phyloP scores from a whole-genome alignment of 352 stramenopile species.

The Globisporangium canariense region DNA sequence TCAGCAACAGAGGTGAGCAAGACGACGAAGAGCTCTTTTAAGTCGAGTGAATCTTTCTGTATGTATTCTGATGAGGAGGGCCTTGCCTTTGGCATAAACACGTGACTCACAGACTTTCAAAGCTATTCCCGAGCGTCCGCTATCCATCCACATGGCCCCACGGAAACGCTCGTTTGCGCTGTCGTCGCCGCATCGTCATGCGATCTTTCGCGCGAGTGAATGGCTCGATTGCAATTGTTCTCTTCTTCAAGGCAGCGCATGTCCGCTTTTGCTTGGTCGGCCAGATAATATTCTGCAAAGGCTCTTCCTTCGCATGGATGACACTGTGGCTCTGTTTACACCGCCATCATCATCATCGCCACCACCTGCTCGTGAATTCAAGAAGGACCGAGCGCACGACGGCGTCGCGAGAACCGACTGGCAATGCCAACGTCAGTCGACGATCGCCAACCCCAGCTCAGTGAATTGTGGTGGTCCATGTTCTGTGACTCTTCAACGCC shows the following conservation, averaged over 20 bases:
- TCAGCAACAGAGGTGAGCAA: too few species aligned
- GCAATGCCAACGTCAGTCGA: neutral
- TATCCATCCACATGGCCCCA: neutral
- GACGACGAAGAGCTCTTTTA: too few species aligned
- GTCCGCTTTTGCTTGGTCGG: too few species aligned
- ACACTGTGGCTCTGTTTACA: neutral
- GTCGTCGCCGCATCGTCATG: neutral
- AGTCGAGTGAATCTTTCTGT: too few species aligned
- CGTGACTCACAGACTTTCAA: neutral
- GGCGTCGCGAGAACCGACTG: slow-evolving; percentile 5
- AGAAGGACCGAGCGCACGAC: neutral
- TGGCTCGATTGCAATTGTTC: neutral
- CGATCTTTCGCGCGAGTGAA: neutral
- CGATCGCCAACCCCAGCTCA: neutral
- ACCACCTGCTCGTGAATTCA: neutral
- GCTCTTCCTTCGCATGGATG: neutral
- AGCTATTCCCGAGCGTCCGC: neutral
- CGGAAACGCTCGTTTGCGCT: neutral
- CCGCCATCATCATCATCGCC: neutral
- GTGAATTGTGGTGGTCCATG: neutral
- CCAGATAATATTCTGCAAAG: neutral
- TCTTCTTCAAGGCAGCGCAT: neutral
- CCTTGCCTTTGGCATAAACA: too few species aligned
- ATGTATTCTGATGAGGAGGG: too few species aligned
- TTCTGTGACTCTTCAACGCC: neutral